Evolutionary conservation across 2,329 filamentous ascomycete genomes (phyloP).

Genomic region (Alternaria ventricosa): DNA sequence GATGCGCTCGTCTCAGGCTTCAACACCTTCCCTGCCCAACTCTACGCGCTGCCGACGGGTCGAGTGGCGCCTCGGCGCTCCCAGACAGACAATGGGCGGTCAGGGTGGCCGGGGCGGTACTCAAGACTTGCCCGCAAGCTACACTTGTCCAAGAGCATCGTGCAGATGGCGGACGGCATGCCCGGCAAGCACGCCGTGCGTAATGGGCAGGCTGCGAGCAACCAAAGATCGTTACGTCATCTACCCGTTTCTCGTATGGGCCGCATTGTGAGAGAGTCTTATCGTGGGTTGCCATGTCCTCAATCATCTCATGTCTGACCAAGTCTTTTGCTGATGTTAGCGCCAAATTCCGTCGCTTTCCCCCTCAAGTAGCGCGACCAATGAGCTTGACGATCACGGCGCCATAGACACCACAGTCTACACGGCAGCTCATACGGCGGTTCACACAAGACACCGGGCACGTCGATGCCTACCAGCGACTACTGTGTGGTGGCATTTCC

Average conservation of each 20-base stretch:
- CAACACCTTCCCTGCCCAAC: neutral
- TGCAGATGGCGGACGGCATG: neutral
- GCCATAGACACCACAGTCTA: neutral
- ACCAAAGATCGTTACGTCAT: neutral
- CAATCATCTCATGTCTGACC: neutral
- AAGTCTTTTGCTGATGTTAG: neutral
- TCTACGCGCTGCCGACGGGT: neutral
- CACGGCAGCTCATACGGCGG: neutral
- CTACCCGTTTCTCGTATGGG: fast-evolving
- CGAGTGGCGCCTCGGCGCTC: neutral
- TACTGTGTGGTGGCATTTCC: constrained; percentile 86
- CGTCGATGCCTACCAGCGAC: constrained; percentile 72
- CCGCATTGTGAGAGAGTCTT: neutral
- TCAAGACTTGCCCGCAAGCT: neutral
- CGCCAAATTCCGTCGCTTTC: neutral
- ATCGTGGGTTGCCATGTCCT: neutral
- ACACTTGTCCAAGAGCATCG: neutral
- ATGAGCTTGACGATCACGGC: neutral
- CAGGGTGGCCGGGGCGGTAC: neutral
- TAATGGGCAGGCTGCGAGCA: neutral
- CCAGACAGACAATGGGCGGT: neutral
- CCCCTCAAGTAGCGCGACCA: neutral
- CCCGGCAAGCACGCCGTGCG: neutral
- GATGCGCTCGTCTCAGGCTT: neutral
- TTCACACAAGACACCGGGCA: neutral